A percentile compares a stretch with the other conserved stretches of the same genome.
phyloP scores from a whole-genome alignment of 768 basidiomycete genomes.

The Sporobolomyces phaffii region DNA sequence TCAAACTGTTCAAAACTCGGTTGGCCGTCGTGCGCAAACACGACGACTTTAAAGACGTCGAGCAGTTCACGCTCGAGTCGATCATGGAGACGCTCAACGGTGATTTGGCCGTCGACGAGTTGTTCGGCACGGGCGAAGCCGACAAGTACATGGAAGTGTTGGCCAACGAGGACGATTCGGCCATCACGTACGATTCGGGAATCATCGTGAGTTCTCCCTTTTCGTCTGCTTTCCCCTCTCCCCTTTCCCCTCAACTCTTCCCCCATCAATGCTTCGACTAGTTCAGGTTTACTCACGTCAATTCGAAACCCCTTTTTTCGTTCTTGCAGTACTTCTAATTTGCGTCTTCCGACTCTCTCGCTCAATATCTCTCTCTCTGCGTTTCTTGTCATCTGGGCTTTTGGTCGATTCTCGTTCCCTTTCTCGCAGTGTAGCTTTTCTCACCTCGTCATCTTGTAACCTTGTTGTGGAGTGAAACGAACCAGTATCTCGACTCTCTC shows the following conservation, averaged over 20 bases:
- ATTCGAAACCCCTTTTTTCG: not conserved
- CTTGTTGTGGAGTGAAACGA: too few species aligned
- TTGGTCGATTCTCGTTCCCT: too few species aligned
- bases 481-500: too few species aligned
- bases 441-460: too few species aligned
- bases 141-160: slow-evolving; percentile 15
- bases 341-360: too few species aligned
- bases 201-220: slow-evolving; percentile 17
- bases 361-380: too few species aligned
- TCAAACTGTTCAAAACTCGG: slow-evolving; percentile 26
- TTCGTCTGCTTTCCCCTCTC: not conserved
- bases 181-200: slow-evolving; percentile 18
- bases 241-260: too few species aligned
- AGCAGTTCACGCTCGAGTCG: slow-evolving; percentile 12
- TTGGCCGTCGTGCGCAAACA: slow-evolving; percentile 20
- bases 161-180: slow-evolving; percentile 17
- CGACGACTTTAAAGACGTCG: slow-evolving; percentile 14
- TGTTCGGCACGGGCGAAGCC: slow-evolving; percentile 20
- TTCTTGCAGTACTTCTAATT: too few species aligned
- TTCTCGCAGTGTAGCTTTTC: not conserved
- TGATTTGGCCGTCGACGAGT: slow-evolving; percentile 6
- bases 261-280: too few species aligned
- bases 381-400: too few species aligned
- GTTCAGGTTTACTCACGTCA: too few species aligned
- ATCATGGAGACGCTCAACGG: slow-evolving; percentile 27